Base-by-base conservation (phyloP, 2,329 filamentous ascomycete genomes). In the Biscogniauxia mediterranea region DNA sequence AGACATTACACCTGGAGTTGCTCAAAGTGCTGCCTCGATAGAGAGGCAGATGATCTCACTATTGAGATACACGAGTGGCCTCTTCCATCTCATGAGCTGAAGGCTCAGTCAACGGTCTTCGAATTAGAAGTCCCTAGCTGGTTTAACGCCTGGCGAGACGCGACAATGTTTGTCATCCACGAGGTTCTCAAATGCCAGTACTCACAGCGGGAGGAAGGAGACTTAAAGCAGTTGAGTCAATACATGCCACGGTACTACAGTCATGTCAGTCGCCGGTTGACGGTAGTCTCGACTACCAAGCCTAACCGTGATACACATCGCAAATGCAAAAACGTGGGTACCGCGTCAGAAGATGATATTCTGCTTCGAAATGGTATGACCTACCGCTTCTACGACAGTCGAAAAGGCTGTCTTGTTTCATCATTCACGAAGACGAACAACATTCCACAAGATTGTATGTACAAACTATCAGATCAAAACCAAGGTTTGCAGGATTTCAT, bases 61-160 rank as follows among this genome's bases (percentile, higher is more conserved):
- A 86, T 89, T 7, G 0, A 51, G 0, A 68, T 84, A 8, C 76
- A 85, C 64, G 85, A 89, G 66, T 87, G 83, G 83, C 85, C 85
- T 0, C 72, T 88, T 0, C 80, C 84, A 0, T 28, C 51, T 0
- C 17, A 75, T 0, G 0, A 52, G 0, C 5, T 61, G 0, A 26
- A 75, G 11, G 75, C 76, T 0, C 80, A 82, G 60, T 74, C 81
- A 0, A 76, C 78, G 0, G 74, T 87, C 0, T 88, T 88, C 55
- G 85, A 88, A 63, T 71, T 87, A 0, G 56, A 65, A 0, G 63
- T 78, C 0, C 84, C 84, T 0, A 4, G 21, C 0, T 26, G 68
- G 0, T 81, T 84, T 38, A 67, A 67, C 0, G 54, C 65, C 1
- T 88, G 85, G 85, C 74, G 85, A 17, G 80, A 86, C 59, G 63